These are phyloP conservation scores for Fusarium sp. DNA, from an alignment of 2,329 filamentous ascomycete genomes.

Conservation along the genomic window DNA sequence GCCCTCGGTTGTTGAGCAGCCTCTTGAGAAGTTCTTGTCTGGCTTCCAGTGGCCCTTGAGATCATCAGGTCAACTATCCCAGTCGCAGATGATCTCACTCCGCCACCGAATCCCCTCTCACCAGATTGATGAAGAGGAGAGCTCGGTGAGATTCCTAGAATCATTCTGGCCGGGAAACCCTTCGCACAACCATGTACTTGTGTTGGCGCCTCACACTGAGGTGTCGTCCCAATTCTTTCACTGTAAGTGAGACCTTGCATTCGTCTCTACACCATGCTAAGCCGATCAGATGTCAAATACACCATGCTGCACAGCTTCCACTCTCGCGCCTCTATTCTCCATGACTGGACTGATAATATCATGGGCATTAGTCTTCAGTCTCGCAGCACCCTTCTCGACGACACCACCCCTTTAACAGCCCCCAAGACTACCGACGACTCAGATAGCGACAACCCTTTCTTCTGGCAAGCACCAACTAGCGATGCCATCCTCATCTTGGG, in stretches of 20 bases:
- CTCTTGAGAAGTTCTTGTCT: conserved; percentile 72
- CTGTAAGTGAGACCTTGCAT: conserved; percentile 59
- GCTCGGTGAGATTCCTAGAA: conserved; percentile 82
- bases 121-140: conserved; percentile 73
- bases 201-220: conserved; percentile 85
- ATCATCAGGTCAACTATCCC: conserved; percentile 50
- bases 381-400: conserved; percentile 73
- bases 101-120: conserved; percentile 77
- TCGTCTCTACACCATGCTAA: conserved; percentile 24
- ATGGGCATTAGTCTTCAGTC: conserved; percentile 85
- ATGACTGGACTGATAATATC: conserved; percentile 66
- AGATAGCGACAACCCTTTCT: conserved; percentile 67
- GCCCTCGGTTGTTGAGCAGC: conserved; percentile 75
- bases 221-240: conserved; percentile 86
- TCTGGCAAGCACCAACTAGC: conserved; percentile 88
- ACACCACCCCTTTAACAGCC: conserved; percentile 64
- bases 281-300: conserved; percentile 75
- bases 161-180: conserved; percentile 84
- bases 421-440: conserved; percentile 48
- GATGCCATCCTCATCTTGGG: conserved; percentile 87
- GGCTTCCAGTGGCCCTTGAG: conserved; percentile 75
- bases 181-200: conserved; percentile 78
- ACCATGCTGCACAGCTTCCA: conserved; percentile 81
- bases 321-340: conserved; percentile 61
- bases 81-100: conserved; percentile 72